phyloP scores from a whole-genome alignment of 1,139 yeast genomes.

The Kodamaea arcana region DNA sequence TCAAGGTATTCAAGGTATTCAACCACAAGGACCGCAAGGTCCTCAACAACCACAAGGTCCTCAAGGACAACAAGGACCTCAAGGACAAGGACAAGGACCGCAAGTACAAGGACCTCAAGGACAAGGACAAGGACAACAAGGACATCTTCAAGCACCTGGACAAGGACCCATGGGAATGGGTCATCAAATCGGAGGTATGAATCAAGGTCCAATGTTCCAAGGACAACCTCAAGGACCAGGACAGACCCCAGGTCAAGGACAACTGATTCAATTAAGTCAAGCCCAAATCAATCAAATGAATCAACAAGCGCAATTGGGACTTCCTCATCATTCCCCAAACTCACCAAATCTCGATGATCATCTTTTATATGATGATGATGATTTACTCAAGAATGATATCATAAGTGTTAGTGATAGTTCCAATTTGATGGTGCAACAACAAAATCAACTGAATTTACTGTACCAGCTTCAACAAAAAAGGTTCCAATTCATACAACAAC shows the following conservation, averaged over 20 bases:
- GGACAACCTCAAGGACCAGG: slow-evolving; percentile 11
- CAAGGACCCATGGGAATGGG: slow-evolving; percentile 5
- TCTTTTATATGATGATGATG: slow-evolving; percentile 5
- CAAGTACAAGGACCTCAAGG: slow-evolving; percentile 10
- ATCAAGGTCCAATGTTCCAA: slow-evolving; percentile 3
- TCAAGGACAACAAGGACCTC: slow-evolving; percentile 2
- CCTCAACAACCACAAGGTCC: neutral
- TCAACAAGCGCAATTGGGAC: slow-evolving; percentile 2
- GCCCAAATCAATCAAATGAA: too few relatives aligned
- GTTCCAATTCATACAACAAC: slow-evolving; percentile 14
- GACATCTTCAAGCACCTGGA: slow-evolving; percentile 8
- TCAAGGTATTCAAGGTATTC: too few relatives aligned
- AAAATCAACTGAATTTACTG: slow-evolving; percentile 10
- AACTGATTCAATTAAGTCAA: slow-evolving; percentile 3
- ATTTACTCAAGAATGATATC: slow-evolving; percentile 4
- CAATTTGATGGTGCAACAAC: slow-evolving; percentile 9
- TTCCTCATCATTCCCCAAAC: neutral
- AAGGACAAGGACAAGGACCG: slow-evolving; percentile 9
- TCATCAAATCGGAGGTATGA: slow-evolving; percentile 4
- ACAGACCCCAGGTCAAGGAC: slow-evolving; percentile 7
- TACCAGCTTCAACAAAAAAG: slow-evolving; percentile 15
- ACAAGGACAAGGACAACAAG: slow-evolving; percentile 9
- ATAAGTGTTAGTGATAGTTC: slow-evolving; percentile 5
- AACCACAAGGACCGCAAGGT: slow-evolving; percentile 1
- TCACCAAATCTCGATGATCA: neutral